A percentile compares a stretch with the other conserved stretches of the same genome.
phyloP scores from a whole-genome alignment of 176 grass and related monocot species.

The Phyllostachys edulis region DNA sequence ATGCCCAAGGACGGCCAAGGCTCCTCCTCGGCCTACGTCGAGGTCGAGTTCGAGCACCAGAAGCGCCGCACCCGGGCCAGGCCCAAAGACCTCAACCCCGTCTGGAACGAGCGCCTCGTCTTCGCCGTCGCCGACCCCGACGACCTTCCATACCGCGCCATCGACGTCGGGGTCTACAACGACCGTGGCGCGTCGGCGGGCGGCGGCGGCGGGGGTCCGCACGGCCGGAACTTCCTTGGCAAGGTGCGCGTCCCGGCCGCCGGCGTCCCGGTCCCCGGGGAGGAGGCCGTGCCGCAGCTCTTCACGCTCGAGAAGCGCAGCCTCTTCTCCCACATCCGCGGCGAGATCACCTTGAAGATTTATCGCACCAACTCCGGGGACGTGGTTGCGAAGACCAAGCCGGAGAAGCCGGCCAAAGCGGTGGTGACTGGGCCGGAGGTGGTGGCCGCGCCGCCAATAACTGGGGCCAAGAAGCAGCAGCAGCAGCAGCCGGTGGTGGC shows the following conservation, averaged over 20 bases:
- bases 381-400: constrained; percentile 10
- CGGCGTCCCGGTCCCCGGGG: constrained; percentile 64
- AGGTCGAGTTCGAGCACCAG: constrained; percentile 93
- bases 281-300: constrained; percentile 69
- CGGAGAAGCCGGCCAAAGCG: constrained; percentile 41
- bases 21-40: constrained; percentile 78
- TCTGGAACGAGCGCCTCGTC: constrained; percentile 87
- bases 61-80: constrained; percentile 60
- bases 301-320: constrained; percentile 87
- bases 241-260: constrained; percentile 73
- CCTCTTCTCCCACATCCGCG: constrained; percentile 88
- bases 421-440: constrained; percentile 40
- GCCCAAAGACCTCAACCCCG: constrained; percentile 74
- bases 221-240: constrained; percentile 75
- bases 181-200: constrained; percentile 33
- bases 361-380: constrained; percentile 54
- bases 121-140: constrained; percentile 78
- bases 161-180: constrained; percentile 83
- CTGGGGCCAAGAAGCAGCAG: constrained; percentile 44
- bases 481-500: constrained; percentile 25
- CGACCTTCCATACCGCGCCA: constrained; percentile 82
- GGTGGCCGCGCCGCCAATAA: constrained; percentile 21
- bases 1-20: constrained; percentile 96
- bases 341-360: constrained; percentile 90
- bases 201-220: neutral